A percentile compares a stretch with the other conserved stretches of the same genome.
Evolutionary conservation across 2,329 filamentous ascomycete genomes (phyloP).

Genomic region (Fusarium oxysporum): DNA sequence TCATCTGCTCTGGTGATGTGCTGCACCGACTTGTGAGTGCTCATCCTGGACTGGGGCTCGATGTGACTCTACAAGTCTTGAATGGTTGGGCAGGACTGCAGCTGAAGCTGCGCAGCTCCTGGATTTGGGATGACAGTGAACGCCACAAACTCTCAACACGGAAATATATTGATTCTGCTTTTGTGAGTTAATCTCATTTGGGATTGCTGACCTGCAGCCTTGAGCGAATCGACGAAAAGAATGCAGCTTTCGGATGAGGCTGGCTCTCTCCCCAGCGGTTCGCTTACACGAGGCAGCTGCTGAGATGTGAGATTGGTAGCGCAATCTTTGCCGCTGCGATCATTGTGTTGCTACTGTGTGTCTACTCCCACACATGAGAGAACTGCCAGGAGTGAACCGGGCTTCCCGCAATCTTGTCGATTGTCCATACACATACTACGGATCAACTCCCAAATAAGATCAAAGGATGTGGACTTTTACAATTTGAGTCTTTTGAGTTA

Average conservation of each 20-base stretch:
- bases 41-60: conserved; percentile 10
- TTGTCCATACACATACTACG: neutral
- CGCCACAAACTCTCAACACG: conserved; percentile 19
- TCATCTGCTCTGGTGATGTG: conserved; percentile 37
- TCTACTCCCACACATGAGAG: neutral
- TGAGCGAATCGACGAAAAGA: conserved; percentile 30
- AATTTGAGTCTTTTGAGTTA: conserved; percentile 30
- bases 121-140: conserved; percentile 11
- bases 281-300: conserved; percentile 16
- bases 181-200: conserved; percentile 37
- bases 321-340: neutral
- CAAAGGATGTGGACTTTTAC: conserved; percentile 19
- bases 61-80: conserved; percentile 24
- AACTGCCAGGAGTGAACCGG: neutral
- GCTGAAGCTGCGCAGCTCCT: conserved; percentile 21
- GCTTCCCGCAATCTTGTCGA: neutral
- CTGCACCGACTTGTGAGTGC: conserved; percentile 4
- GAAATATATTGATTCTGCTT: conserved; percentile 18
- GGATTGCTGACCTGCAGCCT: conserved; percentile 19
- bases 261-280: conserved; percentile 16
- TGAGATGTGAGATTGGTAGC: conserved; percentile 30
- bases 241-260: conserved; percentile 28
- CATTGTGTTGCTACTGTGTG: neutral
- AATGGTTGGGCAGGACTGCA: conserved; percentile 29
- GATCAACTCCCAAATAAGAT: conserved; percentile 24